Percentiles rank a stretch among this genome's conserved stretches.
These are phyloP conservation scores for Candida maltosa DNA, from an alignment of 805 yeast species.

Conservation along the genomic window DNA sequence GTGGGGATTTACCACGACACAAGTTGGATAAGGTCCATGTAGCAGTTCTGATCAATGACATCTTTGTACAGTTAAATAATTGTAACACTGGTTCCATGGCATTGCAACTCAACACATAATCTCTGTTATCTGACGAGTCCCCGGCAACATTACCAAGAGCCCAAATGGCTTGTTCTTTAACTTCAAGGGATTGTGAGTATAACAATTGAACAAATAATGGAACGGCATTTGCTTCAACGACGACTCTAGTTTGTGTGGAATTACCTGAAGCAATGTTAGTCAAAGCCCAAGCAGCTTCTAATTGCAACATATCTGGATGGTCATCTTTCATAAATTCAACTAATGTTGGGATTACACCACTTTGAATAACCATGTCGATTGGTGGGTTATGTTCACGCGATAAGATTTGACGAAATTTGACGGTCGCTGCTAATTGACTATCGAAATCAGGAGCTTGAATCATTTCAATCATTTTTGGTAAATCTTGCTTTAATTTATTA, in stretches of 20 bases:
- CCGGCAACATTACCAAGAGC: slow-evolving; percentile 99
- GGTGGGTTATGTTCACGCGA: slow-evolving; percentile 97
- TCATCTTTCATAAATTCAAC: slow-evolving; percentile 74
- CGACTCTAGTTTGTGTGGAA: slow-evolving; percentile 83
- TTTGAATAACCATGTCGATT: slow-evolving; percentile 84
- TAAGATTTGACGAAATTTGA: slow-evolving; percentile 87
- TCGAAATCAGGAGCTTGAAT: slow-evolving; percentile 75
- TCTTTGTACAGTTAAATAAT: slow-evolving; percentile 75
- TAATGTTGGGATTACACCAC: slow-evolving; percentile 90
- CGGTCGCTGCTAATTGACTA: slow-evolving; percentile 81
- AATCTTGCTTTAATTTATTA: slow-evolving; percentile 49
- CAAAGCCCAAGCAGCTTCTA: slow-evolving; percentile 99
- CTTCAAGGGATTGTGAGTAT: slow-evolving; percentile 79
- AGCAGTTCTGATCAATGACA: slow-evolving; percentile 91
- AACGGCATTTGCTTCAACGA: slow-evolving; percentile 91
- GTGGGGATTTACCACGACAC: slow-evolving; percentile 95
- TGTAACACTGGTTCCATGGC: slow-evolving; percentile 88
- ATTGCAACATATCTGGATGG: slow-evolving; percentile 83
- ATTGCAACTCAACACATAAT: slow-evolving; percentile 76
- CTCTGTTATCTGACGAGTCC: slow-evolving; percentile 88
- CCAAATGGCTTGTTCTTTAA: slow-evolving; percentile 98
- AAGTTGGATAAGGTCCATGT: slow-evolving; percentile 97
- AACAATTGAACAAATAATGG: slow-evolving; percentile 84
- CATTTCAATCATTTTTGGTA: slow-evolving; percentile 83
- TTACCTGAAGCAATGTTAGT: slow-evolving; percentile 96